These are phyloP conservation scores for Malus sylvestris DNA, from an alignment of 306 rosid genomes.

Conservation along the genomic window DNA sequence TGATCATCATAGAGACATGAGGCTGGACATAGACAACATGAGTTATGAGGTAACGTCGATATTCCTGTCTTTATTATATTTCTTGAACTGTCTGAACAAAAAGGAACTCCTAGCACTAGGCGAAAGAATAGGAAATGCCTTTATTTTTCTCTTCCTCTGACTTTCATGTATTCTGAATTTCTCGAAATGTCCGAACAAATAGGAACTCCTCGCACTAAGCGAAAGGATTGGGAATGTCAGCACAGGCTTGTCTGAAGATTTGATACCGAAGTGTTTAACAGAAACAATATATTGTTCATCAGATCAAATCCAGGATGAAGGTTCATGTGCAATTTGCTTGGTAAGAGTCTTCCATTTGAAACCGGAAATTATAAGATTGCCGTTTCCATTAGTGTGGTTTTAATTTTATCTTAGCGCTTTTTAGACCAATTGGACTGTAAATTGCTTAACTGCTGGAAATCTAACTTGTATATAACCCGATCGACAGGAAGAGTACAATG, in stretches of 20 bases:
- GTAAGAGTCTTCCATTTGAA: slow-evolving; percentile 27
- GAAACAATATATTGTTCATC: slow-evolving; percentile 75
- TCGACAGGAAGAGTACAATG: slow-evolving; percentile 74
- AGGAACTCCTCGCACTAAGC: slow-evolving; percentile 81
- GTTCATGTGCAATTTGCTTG: slow-evolving; percentile 64
- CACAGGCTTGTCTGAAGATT: slow-evolving; percentile 70
- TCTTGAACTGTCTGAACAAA: slow-evolving; percentile 12
- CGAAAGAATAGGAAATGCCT: slow-evolving; percentile 67
- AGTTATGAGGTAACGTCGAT: slow-evolving; percentile 57
- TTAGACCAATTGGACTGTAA: neutral
- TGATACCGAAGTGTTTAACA: slow-evolving; percentile 54
- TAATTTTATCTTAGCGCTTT: neutral
- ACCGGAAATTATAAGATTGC: neutral
- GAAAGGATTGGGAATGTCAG: slow-evolving; percentile 76
- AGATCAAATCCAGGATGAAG: slow-evolving; percentile 63
- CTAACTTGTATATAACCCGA: neutral
- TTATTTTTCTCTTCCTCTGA: neutral
- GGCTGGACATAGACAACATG: slow-evolving; percentile 80
- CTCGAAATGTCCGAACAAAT: slow-evolving; percentile 15
- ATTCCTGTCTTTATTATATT: neutral
- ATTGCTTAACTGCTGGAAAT: neutral
- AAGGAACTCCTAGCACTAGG: slow-evolving; percentile 84
- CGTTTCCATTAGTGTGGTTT: neutral
- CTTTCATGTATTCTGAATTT: neutral
- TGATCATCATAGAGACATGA: slow-evolving; percentile 86